These are phyloP conservation scores for Zygotorulaspora florentina DNA, from an alignment of 805 yeast species.

Conservation along the genomic window DNA sequence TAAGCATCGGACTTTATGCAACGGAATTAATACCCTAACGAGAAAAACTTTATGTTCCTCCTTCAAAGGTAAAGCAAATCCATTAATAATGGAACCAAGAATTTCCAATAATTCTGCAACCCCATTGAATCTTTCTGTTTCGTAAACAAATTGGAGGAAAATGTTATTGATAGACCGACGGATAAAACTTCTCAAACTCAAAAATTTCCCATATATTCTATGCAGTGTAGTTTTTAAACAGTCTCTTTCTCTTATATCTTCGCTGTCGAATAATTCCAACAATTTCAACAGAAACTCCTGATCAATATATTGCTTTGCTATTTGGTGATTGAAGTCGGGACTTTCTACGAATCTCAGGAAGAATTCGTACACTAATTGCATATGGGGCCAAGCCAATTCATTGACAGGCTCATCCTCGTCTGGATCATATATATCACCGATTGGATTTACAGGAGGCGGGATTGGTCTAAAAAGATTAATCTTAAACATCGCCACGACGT, in stretches of 20 bases:
- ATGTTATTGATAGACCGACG: conserved; percentile 89
- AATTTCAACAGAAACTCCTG: conserved; percentile 78
- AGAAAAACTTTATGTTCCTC: conserved; percentile 94
- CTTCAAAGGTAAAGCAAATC: conserved; percentile 94
- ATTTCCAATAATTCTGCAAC: conserved; percentile 92
- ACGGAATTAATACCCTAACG: conserved; percentile 79
- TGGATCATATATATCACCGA: conserved; percentile 94
- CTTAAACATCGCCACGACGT: conserved; percentile 85
- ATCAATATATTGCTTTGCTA: conserved; percentile 91
- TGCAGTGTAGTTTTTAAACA: conserved; percentile 92
- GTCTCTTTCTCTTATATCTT: conserved; percentile 95
- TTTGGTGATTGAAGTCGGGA: conserved; percentile 88
- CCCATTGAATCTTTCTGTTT: conserved; percentile 94
- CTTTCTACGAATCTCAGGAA: conserved; percentile 89
- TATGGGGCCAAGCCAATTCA: conserved; percentile 98
- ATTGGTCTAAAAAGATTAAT: conserved; percentile 89
- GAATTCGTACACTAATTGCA: conserved; percentile 94
- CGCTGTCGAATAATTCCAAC: conserved; percentile 89
- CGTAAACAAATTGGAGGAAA: conserved; percentile 88
- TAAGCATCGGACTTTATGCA: conserved; percentile 86
- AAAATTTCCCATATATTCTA: conserved; percentile 91
- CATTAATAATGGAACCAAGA: conserved; percentile 92
- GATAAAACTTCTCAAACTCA: conserved; percentile 83
- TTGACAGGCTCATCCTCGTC: conserved; percentile 98
- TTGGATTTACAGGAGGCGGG: conserved; percentile 97